Evolutionary conservation across 805 yeast genomes (phyloP).

Genomic region (Candida silvicultrix): DNA sequence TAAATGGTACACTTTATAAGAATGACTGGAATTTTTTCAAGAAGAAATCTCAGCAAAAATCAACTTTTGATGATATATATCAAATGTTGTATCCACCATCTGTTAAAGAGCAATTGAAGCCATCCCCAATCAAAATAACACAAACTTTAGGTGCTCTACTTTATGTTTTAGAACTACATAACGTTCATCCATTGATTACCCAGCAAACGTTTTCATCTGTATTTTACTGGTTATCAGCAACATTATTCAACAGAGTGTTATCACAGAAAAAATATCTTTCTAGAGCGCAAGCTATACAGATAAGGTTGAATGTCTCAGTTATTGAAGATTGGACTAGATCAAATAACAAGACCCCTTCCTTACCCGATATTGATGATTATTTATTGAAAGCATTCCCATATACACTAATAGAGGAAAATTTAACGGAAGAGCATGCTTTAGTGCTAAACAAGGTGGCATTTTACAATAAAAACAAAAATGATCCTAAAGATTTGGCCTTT

Average conservation of each 20-base stretch:
- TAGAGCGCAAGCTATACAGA: slow-evolving; percentile 82
- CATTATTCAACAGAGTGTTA: slow-evolving; percentile 67
- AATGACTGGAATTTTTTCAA: slow-evolving; percentile 62
- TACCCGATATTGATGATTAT: slow-evolving; percentile 29
- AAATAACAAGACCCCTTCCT: slow-evolving; percentile 21
- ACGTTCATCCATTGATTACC: slow-evolving; percentile 70
- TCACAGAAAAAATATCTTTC: slow-evolving; percentile 65
- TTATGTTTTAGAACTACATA: slow-evolving; percentile 76
- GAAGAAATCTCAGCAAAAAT: slow-evolving; percentile 29
- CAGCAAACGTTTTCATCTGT: slow-evolving; percentile 76
- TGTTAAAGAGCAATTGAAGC: slow-evolving; percentile 69
- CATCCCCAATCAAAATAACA: slow-evolving; percentile 81
- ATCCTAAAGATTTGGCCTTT: slow-evolving; percentile 47
- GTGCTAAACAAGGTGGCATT: slow-evolving; percentile 6
- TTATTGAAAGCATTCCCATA: slow-evolving; percentile 32
- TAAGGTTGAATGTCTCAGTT: slow-evolving; percentile 77
- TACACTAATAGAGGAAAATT: slow-evolving; percentile 25
- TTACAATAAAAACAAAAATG: slow-evolving; percentile 18
- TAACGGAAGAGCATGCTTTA: slow-evolving; percentile 4
- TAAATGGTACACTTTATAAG: slow-evolving; percentile 69
- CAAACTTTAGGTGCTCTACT: slow-evolving; percentile 86
- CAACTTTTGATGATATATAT: slow-evolving; percentile 66
- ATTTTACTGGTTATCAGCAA: slow-evolving; percentile 68
- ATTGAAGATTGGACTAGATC: slow-evolving; percentile 89
- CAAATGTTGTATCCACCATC: slow-evolving; percentile 83